Percentiles rank a stretch among this genome's conserved stretches.
phyloP scores from a whole-genome alignment of 352 stramenopile species.

The Albugo candida region DNA sequence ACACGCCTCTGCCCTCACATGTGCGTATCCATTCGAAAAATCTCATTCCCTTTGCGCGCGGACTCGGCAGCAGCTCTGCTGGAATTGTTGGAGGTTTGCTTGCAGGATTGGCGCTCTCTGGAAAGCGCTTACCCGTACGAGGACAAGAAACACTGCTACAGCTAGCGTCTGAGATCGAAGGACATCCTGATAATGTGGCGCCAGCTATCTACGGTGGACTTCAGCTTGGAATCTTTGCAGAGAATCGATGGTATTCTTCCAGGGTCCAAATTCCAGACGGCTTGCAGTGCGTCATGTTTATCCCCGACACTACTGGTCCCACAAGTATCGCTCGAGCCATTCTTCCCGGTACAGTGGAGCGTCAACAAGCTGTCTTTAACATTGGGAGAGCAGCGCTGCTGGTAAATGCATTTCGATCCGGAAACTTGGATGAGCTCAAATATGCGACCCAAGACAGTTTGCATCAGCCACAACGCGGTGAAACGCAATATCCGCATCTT shows the following conservation, averaged over 20 bases:
- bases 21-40: conserved; percentile 96
- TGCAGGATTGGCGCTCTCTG: conserved; percentile 92
- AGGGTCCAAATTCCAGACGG: conserved; percentile 89
- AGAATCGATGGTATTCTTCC: conserved; percentile 94
- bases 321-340: conserved; percentile 85
- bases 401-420: conserved; percentile 90
- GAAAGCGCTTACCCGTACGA: conserved; percentile 79
- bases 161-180: conserved; percentile 94
- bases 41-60: conserved; percentile 92
- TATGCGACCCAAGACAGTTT: conserved; percentile 88
- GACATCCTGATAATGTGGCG: conserved; percentile 98
- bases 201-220: conserved; percentile 97
- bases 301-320: conserved; percentile 94
- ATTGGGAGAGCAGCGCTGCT: conserved; percentile 92
- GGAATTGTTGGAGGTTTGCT: conserved; percentile 98
- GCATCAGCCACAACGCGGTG: conserved; percentile 92
- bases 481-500: conserved; percentile 90
- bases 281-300: conserved; percentile 96
- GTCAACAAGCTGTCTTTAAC: conserved; percentile 95
- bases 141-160: conserved; percentile 92
- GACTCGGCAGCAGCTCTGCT: conserved; percentile 92
- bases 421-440: conserved; percentile 93
- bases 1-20: conserved; percentile 81
- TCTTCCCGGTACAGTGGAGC: conserved; percentile 68
- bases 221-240: conserved; percentile 88